These are phyloP conservation scores for Euptelea pleiosperma DNA, from an alignment of 164 flowering plant genomes.

Conservation along the genomic window DNA sequence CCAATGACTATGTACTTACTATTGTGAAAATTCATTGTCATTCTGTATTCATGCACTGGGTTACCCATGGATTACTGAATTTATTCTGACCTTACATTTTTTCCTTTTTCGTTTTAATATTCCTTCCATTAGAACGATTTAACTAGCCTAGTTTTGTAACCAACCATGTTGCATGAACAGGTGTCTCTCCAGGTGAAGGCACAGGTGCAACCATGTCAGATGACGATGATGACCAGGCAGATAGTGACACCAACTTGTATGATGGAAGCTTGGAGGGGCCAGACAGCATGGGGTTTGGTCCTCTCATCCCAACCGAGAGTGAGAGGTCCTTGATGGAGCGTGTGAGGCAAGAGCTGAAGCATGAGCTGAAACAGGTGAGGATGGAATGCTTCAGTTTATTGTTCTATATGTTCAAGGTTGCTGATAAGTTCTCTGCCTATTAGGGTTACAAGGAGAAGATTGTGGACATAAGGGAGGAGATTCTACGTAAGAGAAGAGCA, in stretches of 20 bases:
- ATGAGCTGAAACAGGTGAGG: slow-evolving; percentile 73
- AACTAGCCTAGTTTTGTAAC: background rate
- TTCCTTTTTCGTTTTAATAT: too few species aligned
- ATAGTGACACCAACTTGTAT: slow-evolving; percentile 59
- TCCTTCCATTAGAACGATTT: too few species aligned
- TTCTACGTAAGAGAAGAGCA: slow-evolving; percentile 72
- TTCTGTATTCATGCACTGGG: too few species aligned
- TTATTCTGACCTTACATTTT: too few species aligned
- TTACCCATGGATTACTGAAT: too few species aligned
- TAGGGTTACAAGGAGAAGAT: slow-evolving; percentile 87
- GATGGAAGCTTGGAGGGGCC: slow-evolving; percentile 65
- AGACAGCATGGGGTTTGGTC: slow-evolving; percentile 80
- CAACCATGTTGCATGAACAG: slow-evolving; percentile 31
- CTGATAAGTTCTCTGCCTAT: slow-evolving; percentile 2
- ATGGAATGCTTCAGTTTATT: background rate
- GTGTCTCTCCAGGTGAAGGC: slow-evolving; percentile 84
- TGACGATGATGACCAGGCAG: slow-evolving; percentile 69
- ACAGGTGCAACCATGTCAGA: slow-evolving; percentile 93
- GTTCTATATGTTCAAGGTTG: background rate
- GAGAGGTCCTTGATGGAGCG: slow-evolving; percentile 87
- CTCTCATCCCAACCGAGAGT: slow-evolving; percentile 71
- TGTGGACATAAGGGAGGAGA: slow-evolving; percentile 74
- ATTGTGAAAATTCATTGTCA: too few species aligned
- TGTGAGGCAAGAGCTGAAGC: slow-evolving; percentile 78
- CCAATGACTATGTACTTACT: too few species aligned